Percentiles rank a stretch among this genome's conserved stretches.
phyloP scores from a whole-genome alignment of 306 rosid genomes.

The Glycyrrhiza uralensis region DNA sequence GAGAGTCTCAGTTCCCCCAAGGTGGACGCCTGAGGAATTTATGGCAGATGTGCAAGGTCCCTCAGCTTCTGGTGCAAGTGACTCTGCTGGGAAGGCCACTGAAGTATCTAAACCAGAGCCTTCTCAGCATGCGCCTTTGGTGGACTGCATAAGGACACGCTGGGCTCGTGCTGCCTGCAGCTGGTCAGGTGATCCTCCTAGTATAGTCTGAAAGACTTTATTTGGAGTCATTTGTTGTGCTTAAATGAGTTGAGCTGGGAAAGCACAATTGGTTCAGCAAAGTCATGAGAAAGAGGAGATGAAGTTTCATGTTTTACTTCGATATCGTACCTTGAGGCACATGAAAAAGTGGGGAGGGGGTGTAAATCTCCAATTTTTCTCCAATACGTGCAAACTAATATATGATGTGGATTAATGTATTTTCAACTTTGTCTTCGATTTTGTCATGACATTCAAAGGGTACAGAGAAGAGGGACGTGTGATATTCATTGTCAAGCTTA shows the following conservation, averaged over 20 bases:
- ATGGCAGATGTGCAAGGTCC: conserved; percentile 78
- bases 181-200: conserved; percentile 93
- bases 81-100: conserved; percentile 48
- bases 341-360: conserved; percentile 11
- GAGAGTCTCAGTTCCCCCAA: conserved; percentile 91
- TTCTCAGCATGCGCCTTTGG: conserved; percentile 90
- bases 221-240: not conserved
- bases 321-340: conserved; percentile 21
- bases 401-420: conserved; percentile 39
- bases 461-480: conserved; percentile 26
- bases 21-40: conserved; percentile 97
- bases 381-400: conserved; percentile 32
- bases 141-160: conserved; percentile 91
- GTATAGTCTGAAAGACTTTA: conserved; percentile 64
- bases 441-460: conserved; percentile 35
- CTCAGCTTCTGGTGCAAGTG: conserved; percentile 50
- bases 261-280: conserved; percentile 14
- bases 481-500: conserved; percentile 27
- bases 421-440: conserved; percentile 42
- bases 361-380: conserved; percentile 28
- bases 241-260: conserved; percentile 20
- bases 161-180: conserved; percentile 88
- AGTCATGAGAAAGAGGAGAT: conserved; percentile 11
- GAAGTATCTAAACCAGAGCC: conserved; percentile 79
- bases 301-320: conserved; percentile 32